Base-by-base conservation (phyloP, 306 rosid genomes). In the Styphnolobium japonicum region DNA sequence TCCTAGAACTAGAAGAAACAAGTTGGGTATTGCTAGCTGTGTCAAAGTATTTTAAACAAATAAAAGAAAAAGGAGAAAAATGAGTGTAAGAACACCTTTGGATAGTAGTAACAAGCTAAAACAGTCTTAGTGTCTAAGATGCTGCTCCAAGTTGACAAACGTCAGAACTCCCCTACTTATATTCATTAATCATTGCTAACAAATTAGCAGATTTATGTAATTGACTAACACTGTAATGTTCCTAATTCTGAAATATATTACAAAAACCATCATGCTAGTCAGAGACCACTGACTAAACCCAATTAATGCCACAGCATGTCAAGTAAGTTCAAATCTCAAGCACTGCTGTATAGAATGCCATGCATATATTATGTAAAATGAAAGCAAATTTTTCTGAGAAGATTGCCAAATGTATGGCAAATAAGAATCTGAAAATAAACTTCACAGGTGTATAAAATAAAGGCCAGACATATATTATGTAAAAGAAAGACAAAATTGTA, bases 371-470 rank as follows among this genome's bases (percentile, higher is more conserved):
- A 61, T 70, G 62, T 76, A 51, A 69, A 82, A 76, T 55, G 18
- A 57, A 55, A 78, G 43, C 8, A 43, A 11, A 18, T 27, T 79
- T 75, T 74, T 80, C 60, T 3, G 4, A 52, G 73, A 39, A 79
- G 19, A 68, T 53, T 25, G 33, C 57, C 31, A 65, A 48, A 39
- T 73, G 78, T 31, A 71, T 56, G 73, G 39, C 34, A 65, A 37
- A 80, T 19, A 82, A 72, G 36, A 73, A 64, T 37, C 75, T 51
- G 40, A 78, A 69, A 80, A 40, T 27, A 71, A 55, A 75, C 65
- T 53, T 15, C 43, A 40, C 31, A 46, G 43, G 25, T 64, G 18
- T 45, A 52, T 42, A 71, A 83, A 72, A 58, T 37, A 10, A 55
- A 53, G 4, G 62, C 45, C 18, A 42, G 45, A 42, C 25, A 39